Base-by-base conservation (phyloP, 768 basidiomycete genomes). In the Chalciporus piperatus region DNA sequence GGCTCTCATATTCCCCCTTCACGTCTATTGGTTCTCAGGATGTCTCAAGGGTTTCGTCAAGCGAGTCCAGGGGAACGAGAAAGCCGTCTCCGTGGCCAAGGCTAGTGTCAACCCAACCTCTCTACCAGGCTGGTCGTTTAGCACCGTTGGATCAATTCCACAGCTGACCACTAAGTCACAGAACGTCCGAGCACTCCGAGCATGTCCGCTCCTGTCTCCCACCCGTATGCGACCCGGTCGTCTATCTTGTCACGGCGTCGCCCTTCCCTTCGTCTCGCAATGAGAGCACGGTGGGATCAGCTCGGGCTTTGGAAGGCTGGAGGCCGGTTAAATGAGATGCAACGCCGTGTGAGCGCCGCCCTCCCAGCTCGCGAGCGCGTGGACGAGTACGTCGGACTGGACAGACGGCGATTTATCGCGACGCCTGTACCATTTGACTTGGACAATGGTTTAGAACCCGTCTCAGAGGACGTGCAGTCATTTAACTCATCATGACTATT, bases 1-100 rank as follows among this genome's bases (percentile, higher is more conserved):
- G 48, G 54, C 61, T 7, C 52, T 63, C 42, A 74, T 80, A 23
- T 70, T 80, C 32, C 74, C 78, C 9, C 62, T 84, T 43, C 82
- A 84, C 54, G 73, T 71, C 2, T 58, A 71, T 33, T 84, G 82
- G 82, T 83, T 84, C 65, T 46, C 56, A 2, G 76, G 76, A 11
- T 81, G 77, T 48, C 23, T 83, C 41, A 70, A 69, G 52, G 79
- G 80, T 1, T 76, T 81, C 54, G 28, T 75, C 33, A 71, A 71
- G 55, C 63, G 73, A 3, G 60, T 58, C 12, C 58, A 60, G 33
- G 9, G 17, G 6, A 30, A 10, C 6, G 33, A 48, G 41, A 55
- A 46, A 41, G 1, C 55, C 6, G 41, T 25, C 6, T 48, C 56
- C 25, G 48, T 7, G 3, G 5, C 42, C 16, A 58, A 50, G 39